These are phyloP conservation scores for Acacia pycnantha DNA, from an alignment of 331 rosid genomes.

Conservation along the genomic window DNA sequence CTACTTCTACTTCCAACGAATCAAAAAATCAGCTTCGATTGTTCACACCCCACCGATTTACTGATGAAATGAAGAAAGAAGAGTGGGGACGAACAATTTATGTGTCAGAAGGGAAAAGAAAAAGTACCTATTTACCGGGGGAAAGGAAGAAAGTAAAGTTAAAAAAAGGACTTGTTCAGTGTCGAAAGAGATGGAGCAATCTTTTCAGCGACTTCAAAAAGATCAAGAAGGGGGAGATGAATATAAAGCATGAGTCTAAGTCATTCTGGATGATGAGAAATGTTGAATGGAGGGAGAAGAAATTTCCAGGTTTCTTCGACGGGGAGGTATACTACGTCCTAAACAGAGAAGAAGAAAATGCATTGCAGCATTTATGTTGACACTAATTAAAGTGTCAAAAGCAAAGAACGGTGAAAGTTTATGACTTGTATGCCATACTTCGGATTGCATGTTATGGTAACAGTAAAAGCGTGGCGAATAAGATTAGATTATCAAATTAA, in stretches of 20 bases:
- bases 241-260: constrained; percentile 25
- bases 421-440: too few species aligned
- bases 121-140: too few species aligned
- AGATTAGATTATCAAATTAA: too few species aligned
- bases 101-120: neutral
- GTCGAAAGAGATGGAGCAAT: constrained; percentile 46
- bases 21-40: constrained; percentile 40
- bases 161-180: constrained; percentile 34
- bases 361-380: constrained; percentile 35
- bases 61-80: constrained; percentile 71
- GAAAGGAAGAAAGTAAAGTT: too few species aligned
- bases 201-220: constrained; percentile 47
- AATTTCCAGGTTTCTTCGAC: constrained; percentile 55
- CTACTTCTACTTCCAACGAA: constrained; percentile 21
- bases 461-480: too few species aligned
- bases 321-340: constrained; percentile 42
- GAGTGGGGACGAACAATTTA: constrained; percentile 23
- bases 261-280: constrained; percentile 63
- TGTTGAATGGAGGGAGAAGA: constrained; percentile 46
- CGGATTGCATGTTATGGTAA: too few species aligned
- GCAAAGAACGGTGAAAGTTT: constrained; percentile 3
- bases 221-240: constrained; percentile 54
- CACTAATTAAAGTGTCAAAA: constrained; percentile 17
- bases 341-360: neutral
- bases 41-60: constrained; percentile 70